Evolutionary conservation across 768 basidiomycete genomes (phyloP), one percentile per base, ranked within the genome.

Genomic region (Inosperma sp.): DNA sequence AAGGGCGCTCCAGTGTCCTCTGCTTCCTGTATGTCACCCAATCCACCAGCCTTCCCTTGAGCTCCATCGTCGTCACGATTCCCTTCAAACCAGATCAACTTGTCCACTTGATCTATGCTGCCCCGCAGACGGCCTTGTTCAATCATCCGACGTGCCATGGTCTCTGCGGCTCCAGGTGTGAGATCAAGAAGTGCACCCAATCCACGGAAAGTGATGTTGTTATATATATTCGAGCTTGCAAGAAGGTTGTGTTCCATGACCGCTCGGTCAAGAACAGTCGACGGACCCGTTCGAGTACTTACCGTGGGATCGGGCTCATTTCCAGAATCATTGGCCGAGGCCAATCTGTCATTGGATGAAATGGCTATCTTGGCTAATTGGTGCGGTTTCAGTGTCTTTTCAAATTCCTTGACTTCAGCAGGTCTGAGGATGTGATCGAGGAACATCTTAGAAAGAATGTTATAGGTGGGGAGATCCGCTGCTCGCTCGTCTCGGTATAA

Each of bases 231-330:
- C 3, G 93, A 95, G 66, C 93, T 93, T 4, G 94, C 93, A 54
- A 97, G 81, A 8, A 99, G 77, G 67, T 99, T 99, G 70, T 99
- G 96, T 65, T 99, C 96, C 86, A 98, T 91, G 39, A 99, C 93
- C 5, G 96, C 96, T 39, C 94, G 82, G 66, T 98, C 96, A 35
- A 99, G 78, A 16, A 99, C 94, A 8, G 94, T 98, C 5, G 91
- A 85, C 3, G 96, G 95, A 1, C 93, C 95, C 34, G 86, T 91
- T 55, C 93, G 80, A 31, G 80, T 89, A 68, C 86, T 89, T 13
- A 77, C 70, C 10, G 71, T 74, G 7, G 81, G 76, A 22, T 83
- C 84, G 23, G 65, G 66, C 36, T 69, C 72, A 49, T 72, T 73
- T 31, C 75, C 79, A 48, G 84, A 81, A 46, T 81, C 79, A 35